A percentile compares a stretch with the other conserved stretches of the same genome.
Evolutionary conservation across 305 asterid genomes (phyloP).

Genomic region (Plantago lanceolata): DNA sequence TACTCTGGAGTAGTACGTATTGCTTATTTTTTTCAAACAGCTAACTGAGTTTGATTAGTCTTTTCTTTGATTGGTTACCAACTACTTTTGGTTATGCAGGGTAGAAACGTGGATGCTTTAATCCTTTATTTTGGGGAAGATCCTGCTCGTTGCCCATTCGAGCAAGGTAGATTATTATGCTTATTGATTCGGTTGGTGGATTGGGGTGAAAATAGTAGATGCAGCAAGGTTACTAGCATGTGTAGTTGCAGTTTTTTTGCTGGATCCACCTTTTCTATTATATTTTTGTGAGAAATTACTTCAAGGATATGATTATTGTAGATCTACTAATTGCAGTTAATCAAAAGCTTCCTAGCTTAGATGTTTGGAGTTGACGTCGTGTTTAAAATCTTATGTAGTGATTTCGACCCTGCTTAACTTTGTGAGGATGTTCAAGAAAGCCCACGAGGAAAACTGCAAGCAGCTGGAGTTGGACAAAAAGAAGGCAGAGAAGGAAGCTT

Average conservation of each 20-base stretch:
- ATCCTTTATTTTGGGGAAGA: constrained; percentile 94
- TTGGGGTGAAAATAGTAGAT: neutral
- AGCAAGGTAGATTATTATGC: constrained; percentile 61
- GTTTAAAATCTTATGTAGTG: constrained; percentile 37
- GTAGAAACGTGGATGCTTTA: constrained; percentile 80
- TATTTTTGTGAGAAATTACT: neutral
- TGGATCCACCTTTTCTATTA: neutral
- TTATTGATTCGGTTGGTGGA: neutral
- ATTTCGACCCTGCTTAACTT: constrained; percentile 67
- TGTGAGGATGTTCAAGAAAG: constrained; percentile 74
- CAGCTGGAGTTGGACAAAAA: constrained; percentile 70
- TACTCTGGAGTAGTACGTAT: constrained; percentile 90
- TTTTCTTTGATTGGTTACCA: constrained; percentile 5
- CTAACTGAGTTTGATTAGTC: constrained; percentile 5
- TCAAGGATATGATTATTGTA: neutral
- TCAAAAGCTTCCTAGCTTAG: neutral
- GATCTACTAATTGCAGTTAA: neutral
- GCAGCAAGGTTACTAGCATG: neutral
- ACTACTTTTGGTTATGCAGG: constrained; percentile 45
- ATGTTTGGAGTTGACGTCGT: neutral
- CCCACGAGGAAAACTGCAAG: constrained; percentile 83
- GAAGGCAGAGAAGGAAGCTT: constrained; percentile 83
- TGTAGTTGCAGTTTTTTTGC: too few species aligned
- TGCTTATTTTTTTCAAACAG: constrained; percentile 17
- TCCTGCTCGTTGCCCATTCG: constrained; percentile 86